phyloP scores from a whole-genome alignment of 306 rosid genomes.

The Citrullus amarus region DNA sequence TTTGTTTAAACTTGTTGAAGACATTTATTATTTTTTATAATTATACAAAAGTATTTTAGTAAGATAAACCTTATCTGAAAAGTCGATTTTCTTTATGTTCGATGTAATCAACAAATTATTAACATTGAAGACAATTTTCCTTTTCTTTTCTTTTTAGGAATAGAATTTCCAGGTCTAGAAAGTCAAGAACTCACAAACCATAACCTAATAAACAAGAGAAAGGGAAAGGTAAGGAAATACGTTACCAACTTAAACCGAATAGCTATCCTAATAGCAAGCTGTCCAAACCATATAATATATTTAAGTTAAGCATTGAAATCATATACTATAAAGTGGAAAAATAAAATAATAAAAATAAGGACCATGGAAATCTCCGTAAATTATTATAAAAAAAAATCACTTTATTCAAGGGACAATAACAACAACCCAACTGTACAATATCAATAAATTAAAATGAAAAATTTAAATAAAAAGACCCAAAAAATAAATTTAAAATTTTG shows the following conservation, averaged over 20 bases:
- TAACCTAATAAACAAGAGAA: background rate
- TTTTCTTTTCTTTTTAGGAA: background rate
- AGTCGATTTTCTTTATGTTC: background rate
- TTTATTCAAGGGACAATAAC: background rate
- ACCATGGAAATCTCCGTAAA: background rate
- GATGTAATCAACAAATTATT: background rate
- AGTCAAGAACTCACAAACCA: background rate
- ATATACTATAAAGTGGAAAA: background rate
- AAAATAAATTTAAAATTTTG: too few species aligned
- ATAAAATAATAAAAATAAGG: background rate
- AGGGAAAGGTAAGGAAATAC: background rate
- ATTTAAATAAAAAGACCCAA: too few species aligned
- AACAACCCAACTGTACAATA: background rate
- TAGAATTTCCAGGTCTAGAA: background rate
- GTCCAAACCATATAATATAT: background rate
- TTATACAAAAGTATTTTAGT: background rate
- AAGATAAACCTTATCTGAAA: background rate
- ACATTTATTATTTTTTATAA: background rate
- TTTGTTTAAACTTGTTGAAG: background rate
- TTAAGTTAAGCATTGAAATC: background rate
- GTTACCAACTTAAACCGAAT: background rate
- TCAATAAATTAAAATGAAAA: background rate
- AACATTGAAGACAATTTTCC: background rate
- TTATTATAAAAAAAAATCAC: background rate
- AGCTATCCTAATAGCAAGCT: background rate